These are phyloP conservation scores for Selaginella moellendorffii DNA, from an alignment of 75 land plant genomes.

Conservation along the genomic window DNA sequence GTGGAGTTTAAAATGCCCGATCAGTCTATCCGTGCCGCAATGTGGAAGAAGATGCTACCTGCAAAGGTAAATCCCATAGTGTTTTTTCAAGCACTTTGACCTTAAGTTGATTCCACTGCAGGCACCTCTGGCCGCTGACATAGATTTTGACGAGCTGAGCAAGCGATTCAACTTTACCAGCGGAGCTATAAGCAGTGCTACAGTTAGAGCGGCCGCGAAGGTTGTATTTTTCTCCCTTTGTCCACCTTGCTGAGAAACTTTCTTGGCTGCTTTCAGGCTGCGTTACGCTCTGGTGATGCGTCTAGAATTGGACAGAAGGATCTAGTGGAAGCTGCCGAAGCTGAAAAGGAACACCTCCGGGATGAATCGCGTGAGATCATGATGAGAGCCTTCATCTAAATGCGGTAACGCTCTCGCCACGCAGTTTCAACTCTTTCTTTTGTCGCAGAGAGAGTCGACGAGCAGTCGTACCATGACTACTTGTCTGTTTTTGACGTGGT, in stretches of 20 bases:
- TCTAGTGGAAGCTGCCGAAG: neutral
- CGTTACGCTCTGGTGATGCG: conserved; percentile 2
- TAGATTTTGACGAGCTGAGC: conserved; percentile 25
- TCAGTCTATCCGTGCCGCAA: conserved; percentile 10
- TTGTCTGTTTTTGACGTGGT: no score
- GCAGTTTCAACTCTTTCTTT: no score
- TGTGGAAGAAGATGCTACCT: conserved; percentile 28
- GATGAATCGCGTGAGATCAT: conserved; percentile 1
- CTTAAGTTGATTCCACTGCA: conserved; percentile 1
- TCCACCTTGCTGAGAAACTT: neutral
- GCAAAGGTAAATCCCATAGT: conserved; percentile 18
- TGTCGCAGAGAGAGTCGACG: no score
- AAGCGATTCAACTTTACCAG: conserved; percentile 24
- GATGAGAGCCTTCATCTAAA: conserved; percentile 3
- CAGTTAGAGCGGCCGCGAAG: conserved; percentile 24
- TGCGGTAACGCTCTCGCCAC: no score
- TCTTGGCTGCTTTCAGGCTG: conserved; percentile 1
- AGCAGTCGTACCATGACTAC: no score
- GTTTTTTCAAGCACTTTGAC: no score
- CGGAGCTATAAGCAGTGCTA: conserved; percentile 19
- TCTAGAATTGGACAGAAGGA: conserved; percentile 7
- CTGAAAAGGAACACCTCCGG: neutral
- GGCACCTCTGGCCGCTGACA: conserved; percentile 17
- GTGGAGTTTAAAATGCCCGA: conserved; percentile 26
- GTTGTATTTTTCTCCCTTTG: conserved; percentile 1